phyloP scores from a whole-genome alignment of 2,329 filamentous ascomycete genomes.

The Fusarium stilboides region DNA sequence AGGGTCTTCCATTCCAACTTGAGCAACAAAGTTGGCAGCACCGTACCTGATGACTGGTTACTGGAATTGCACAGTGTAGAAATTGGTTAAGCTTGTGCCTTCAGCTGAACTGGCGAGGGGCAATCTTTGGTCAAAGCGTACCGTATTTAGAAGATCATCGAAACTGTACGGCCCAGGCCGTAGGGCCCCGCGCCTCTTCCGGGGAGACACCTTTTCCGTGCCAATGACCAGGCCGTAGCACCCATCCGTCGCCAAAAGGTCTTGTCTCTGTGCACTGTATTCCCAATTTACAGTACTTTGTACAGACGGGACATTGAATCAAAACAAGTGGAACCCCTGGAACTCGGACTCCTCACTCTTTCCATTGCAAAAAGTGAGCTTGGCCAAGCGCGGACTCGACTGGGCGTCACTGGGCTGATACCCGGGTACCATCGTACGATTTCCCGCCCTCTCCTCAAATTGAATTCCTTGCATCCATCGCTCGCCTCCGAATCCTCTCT shows the following conservation, averaged over 20 bases:
- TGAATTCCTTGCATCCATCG: constrained; percentile 50
- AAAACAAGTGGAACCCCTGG: constrained; percentile 37
- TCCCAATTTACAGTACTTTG: constrained; percentile 5
- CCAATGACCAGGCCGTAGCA: constrained; percentile 1
- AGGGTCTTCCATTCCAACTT: constrained; percentile 12
- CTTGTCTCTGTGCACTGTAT: constrained; percentile 33
- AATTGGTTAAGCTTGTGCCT: background rate
- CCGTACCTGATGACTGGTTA: constrained; percentile 10
- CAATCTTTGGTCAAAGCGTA: background rate
- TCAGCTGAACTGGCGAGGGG: constrained; percentile 15
- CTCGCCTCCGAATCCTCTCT: constrained; percentile 41
- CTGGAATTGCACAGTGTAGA: constrained; percentile 20
- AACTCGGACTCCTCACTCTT: constrained; percentile 20
- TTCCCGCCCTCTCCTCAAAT: constrained; percentile 47
- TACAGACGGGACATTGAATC: constrained; percentile 1
- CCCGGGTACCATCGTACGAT: constrained; percentile 54
- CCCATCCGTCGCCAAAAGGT: background rate
- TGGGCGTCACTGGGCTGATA: constrained; percentile 51
- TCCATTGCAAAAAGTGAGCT: constrained; percentile 33
- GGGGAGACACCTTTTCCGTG: constrained; percentile 5
- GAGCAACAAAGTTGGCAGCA: constrained; percentile 14
- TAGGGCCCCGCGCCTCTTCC: constrained; percentile 6
- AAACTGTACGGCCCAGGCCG: constrained; percentile 19
- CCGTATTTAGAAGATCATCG: constrained; percentile 11
- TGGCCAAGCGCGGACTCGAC: constrained; percentile 43